These are phyloP conservation scores for Termitomyces bulborhizus DNA, from an alignment of 768 basidiomycete species.

Conservation along the genomic window DNA sequence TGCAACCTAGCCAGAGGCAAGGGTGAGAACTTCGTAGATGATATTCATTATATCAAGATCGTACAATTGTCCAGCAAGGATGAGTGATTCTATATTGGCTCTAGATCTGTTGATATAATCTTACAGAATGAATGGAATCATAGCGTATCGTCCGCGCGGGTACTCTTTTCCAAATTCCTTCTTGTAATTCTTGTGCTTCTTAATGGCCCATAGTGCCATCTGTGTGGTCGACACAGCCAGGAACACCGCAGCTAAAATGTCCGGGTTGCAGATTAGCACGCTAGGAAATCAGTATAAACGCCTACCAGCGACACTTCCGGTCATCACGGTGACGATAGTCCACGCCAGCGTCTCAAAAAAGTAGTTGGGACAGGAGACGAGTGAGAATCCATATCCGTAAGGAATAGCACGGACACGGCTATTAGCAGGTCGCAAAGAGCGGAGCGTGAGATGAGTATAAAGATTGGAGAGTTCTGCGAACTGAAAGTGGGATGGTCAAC, in stretches of 20 bases:
- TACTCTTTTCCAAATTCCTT: constrained; percentile 91
- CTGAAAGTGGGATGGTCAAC: constrained; percentile 33
- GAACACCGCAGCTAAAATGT: constrained; percentile 54
- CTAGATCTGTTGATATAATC: constrained; percentile 1
- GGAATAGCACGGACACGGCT: constrained; percentile 81
- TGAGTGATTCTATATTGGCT: background rate
- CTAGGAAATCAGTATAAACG: background rate
- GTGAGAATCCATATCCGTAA: constrained; percentile 84
- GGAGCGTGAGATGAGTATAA: constrained; percentile 73
- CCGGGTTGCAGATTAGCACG: background rate
- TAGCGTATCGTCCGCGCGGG: constrained; percentile 64
- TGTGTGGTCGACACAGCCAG: constrained; percentile 49
- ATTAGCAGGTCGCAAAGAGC: constrained; percentile 77
- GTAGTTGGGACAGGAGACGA: constrained; percentile 92
- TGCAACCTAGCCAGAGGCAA: background rate
- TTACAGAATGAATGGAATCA: constrained; percentile 70
- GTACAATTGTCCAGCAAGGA: background rate
- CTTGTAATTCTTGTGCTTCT: constrained; percentile 87
- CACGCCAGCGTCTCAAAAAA: constrained; percentile 84
- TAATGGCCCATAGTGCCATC: constrained; percentile 85
- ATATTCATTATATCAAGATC: background rate
- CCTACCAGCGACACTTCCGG: constrained; percentile 69
- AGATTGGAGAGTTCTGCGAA: constrained; percentile 84
- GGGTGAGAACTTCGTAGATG: background rate
- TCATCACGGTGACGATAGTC: constrained; percentile 67